phyloP scores from a whole-genome alignment of 2,329 filamentous ascomycete species.

The Xylaria sp. region DNA sequence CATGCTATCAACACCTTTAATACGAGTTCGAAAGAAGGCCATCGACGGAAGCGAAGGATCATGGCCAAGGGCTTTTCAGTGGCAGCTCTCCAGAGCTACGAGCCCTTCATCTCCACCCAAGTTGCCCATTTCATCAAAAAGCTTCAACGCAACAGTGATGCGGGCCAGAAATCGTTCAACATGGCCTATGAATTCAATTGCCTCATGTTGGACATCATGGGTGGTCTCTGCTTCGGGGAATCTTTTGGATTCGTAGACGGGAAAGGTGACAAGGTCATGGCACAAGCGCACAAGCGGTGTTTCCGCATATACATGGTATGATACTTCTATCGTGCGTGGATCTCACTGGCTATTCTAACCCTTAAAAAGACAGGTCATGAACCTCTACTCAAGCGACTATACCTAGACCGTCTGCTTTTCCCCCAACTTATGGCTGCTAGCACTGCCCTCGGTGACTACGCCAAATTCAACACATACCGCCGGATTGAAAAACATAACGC shows the following conservation, averaged over 20 bases:
- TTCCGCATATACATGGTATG: conserved; percentile 18
- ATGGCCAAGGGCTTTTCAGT: conserved; percentile 17
- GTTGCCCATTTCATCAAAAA: background rate
- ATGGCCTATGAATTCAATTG: conserved; percentile 34
- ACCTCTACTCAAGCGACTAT: conserved; percentile 11
- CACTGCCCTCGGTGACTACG: conserved; percentile 15
- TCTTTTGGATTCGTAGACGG: conserved; percentile 40
- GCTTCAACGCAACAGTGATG: background rate
- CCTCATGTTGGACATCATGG: conserved; percentile 44
- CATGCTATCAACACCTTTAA: conserved; percentile 27
- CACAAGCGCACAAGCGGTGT: conserved; percentile 1
- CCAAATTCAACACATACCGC: conserved; percentile 5
- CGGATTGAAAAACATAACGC: conserved; percentile 13
- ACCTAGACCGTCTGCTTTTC: conserved; percentile 10
- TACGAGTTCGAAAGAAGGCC: conserved; percentile 17
- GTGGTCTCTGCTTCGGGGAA: conserved; percentile 41
- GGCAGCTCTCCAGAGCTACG: conserved; percentile 16
- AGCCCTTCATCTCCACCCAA: conserved; percentile 4
- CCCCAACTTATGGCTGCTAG: conserved; percentile 7
- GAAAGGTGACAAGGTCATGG: conserved; percentile 11
- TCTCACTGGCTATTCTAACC: background rate
- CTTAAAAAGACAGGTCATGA: conserved; percentile 13
- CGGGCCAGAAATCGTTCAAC: conserved; percentile 11
- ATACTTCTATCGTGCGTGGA: background rate
- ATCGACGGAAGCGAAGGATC: conserved; percentile 18